Conservation (phyloP, 352 stramenopile species). For the Phytophthora kernoviae region DNA sequence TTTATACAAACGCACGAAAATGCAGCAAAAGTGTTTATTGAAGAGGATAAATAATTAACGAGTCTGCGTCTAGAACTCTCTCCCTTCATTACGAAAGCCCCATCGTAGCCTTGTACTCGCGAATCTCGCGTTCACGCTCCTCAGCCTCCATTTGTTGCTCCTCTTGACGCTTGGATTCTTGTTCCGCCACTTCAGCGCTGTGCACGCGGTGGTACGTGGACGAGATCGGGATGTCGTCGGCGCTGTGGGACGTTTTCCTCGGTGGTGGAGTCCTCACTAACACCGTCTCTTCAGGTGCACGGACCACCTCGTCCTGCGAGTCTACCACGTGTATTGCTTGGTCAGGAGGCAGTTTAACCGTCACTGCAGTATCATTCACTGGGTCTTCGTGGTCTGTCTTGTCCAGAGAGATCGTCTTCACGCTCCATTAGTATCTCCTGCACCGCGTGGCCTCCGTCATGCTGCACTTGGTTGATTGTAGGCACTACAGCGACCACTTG, state of each 20-base stretch:
- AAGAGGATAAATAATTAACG: no score
- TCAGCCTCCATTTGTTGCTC: slow-evolving; percentile 56
- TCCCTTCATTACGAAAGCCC: no score
- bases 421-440: slow-evolving; percentile 46
- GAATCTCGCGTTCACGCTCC: slow-evolving; percentile 56
- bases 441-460: slow-evolving; percentile 6
- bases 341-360: neutral
- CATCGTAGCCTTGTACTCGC: slow-evolving; percentile 66
- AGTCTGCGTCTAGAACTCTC: no score
- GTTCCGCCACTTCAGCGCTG: slow-evolving; percentile 51
- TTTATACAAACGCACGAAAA: no score
- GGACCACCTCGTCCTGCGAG: slow-evolving; percentile 4
- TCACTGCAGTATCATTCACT: slow-evolving; percentile 8
- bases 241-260: slow-evolving; percentile 31
- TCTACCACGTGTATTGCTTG: slow-evolving; percentile 2
- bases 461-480: slow-evolving; percentile 11
- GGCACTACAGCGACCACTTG: slow-evolving; percentile 10
- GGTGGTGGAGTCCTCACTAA: slow-evolving; percentile 10
- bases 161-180: slow-evolving; percentile 46
- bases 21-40: no score
- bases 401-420: slow-evolving; percentile 29
- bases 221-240: slow-evolving; percentile 73
- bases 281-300: slow-evolving; percentile 5
- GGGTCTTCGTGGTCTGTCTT: slow-evolving; percentile 41
- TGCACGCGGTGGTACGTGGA: slow-evolving; percentile 81